phyloP scores from a whole-genome alignment of 148 eudicot genomes.

The Rhododendron ovatum region DNA sequence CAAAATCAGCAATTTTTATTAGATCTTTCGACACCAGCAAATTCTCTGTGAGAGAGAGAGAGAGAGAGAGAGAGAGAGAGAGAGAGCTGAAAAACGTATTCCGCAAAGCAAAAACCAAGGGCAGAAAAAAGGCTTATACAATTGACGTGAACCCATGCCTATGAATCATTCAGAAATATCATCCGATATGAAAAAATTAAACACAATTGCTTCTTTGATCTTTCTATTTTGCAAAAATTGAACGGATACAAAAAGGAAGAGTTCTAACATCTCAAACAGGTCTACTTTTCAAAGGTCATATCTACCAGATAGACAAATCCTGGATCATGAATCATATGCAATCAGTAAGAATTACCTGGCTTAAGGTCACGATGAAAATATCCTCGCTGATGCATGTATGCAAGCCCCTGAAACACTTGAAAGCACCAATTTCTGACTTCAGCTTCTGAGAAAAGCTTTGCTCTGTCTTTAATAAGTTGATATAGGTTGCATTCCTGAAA shows the following conservation, averaged over 20 bases:
- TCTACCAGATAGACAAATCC: neutral
- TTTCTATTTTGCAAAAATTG: neutral
- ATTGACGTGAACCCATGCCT: neutral
- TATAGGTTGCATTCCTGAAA: conserved; percentile 74
- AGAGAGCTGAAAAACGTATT: neutral
- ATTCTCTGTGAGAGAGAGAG: conserved; percentile 48
- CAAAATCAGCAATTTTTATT: conserved; percentile 94
- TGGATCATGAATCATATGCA: neutral
- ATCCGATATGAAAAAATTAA: neutral
- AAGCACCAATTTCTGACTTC: conserved; percentile 91
- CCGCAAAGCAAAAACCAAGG: neutral
- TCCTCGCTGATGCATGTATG: conserved; percentile 92
- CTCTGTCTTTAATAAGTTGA: conserved; percentile 77
- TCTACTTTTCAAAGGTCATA: neutral
- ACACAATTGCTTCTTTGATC: neutral
- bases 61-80: neutral
- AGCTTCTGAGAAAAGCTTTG: conserved; percentile 61
- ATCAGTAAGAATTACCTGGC: conserved; percentile 49
- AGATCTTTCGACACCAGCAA: conserved; percentile 71
- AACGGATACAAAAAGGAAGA: neutral
- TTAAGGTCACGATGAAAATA: conserved; percentile 97
- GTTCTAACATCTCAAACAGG: neutral
- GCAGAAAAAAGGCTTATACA: neutral
- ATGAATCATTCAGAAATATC: neutral
- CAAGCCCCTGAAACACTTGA: conserved; percentile 98